These are phyloP conservation scores for Rhytidiadelphus loreus DNA, from an alignment of 225 moss, liverwort and hornwort species.

Conservation along the genomic window DNA sequence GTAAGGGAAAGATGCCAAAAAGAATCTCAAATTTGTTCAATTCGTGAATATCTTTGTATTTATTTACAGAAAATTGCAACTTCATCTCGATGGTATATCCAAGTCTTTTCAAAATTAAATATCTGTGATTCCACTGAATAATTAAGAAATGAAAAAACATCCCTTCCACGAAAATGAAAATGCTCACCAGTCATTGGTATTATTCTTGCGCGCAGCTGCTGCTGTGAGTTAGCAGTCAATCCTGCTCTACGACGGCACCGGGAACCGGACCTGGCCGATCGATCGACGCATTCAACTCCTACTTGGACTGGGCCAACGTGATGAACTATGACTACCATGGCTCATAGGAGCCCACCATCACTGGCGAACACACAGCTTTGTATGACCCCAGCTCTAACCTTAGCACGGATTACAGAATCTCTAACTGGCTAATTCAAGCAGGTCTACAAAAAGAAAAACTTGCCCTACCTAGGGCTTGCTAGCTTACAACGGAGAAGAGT, in stretches of 20 bases:
- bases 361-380: too few species aligned
- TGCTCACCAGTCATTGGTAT: not conserved
- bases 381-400: too few species aligned
- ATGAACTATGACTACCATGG: too few species aligned
- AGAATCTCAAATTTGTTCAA: not conserved
- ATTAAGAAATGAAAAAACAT: not conserved
- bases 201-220: not conserved
- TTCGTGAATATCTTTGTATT: not conserved
- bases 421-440: too few species aligned
- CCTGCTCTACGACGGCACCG: too few species aligned
- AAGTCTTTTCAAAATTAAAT: not conserved
- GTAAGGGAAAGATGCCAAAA: not conserved
- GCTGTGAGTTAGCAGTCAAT: too few species aligned
- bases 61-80: not conserved
- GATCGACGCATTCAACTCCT: too few species aligned
- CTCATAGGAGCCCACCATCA: too few species aligned
- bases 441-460: slow-evolving; percentile 40
- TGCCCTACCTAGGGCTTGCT: slow-evolving; percentile 33
- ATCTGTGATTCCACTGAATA: not conserved
- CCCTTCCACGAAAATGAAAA: not conserved
- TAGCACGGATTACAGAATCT: too few species aligned
- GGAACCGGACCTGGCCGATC: too few species aligned
- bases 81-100: not conserved
- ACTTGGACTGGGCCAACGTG: too few species aligned
- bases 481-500: slow-evolving; percentile 52